Base-by-base conservation (phyloP, 768 basidiomycete genomes). In the Dentipellis sp. region DNA sequence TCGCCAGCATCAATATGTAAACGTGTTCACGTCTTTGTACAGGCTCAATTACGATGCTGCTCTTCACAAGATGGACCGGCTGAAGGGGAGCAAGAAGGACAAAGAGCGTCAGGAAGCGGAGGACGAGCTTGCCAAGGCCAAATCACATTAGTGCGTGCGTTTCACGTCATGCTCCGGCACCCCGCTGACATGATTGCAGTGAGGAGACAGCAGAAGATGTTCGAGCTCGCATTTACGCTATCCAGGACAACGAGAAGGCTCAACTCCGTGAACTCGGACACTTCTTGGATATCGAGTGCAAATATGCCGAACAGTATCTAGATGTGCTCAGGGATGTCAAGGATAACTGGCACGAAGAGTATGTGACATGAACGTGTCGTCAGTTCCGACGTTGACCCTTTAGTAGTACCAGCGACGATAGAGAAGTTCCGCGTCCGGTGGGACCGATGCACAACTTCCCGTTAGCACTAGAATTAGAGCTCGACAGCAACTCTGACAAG, bases 121-220 rank as follows among this genome's bases (percentile, higher is more conserved):
- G 60, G 88, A 91, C 23, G 94, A 95, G 63, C 71, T 89, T 58
- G 80, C 85, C 11, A 81, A 81, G 58, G 71, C 82, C 47, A 82
- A 91, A 65, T 93, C 93, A 65, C 63, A 83, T 17, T 61, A 62
- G 61, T 61, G 36, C 42, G 61, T 53, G 3, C 68, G 58, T 59
- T 40, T 47, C 40, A 2, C 48, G 23, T 29, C 38, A 55, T 52
- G n/a, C 17, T 23, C 40, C 23, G 10, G 52, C 10, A 7, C 14
- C 5, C 22, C 23, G 10, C 37, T 14, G 16, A 53, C 37, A 47
- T 1, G 54, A 36, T 23, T 52, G 9, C 61, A 94, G 93, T 62
- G 91, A 95, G 56, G 92, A 97, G 69, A 85, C 86, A 0, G 78
- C 83, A 9, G 88, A 93, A 65, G 91, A 94, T 59, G 80, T 94